phyloP scores from a whole-genome alignment of 2,329 filamentous ascomycete species.

The Fusarium nurragi region DNA sequence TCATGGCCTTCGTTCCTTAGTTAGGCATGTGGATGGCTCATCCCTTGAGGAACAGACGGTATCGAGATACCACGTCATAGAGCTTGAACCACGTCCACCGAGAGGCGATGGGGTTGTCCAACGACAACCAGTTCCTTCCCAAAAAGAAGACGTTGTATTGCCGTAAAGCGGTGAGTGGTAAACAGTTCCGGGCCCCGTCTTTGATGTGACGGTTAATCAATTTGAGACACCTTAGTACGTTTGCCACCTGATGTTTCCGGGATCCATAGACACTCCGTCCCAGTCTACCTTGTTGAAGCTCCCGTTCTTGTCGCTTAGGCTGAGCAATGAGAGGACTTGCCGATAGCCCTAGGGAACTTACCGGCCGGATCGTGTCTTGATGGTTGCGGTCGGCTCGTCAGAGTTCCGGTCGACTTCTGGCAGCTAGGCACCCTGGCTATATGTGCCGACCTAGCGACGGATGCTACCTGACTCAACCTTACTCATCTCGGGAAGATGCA shows the following conservation, averaged over 20 bases:
- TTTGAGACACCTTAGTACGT: slow-evolving; percentile 10
- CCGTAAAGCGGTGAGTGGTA: slow-evolving; percentile 25
- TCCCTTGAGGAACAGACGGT: slow-evolving; percentile 4
- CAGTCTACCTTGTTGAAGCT: slow-evolving; percentile 2
- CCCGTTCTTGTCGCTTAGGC: background rate
- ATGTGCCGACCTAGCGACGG: background rate
- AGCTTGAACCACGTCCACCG: background rate
- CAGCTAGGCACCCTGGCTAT: background rate
- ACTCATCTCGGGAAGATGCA: slow-evolving; percentile 9
- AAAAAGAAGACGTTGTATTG: slow-evolving; percentile 23
- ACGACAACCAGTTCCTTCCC: background rate
- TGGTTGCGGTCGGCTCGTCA: background rate
- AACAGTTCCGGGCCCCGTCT: slow-evolving; percentile 21
- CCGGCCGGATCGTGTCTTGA: background rate
- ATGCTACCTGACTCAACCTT: slow-evolving; percentile 7
- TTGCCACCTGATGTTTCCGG: slow-evolving; percentile 11
- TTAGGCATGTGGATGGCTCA: slow-evolving; percentile 5
- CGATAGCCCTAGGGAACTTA: slow-evolving; percentile 5
- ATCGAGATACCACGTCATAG: background rate
- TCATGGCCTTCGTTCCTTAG: background rate
- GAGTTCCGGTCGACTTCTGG: slow-evolving; percentile 4
- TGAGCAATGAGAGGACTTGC: background rate
- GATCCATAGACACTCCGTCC: slow-evolving; percentile 1
- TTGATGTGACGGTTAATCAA: slow-evolving; percentile 24
- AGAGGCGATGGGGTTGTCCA: slow-evolving; percentile 7